These are phyloP conservation scores for Lyophyllum shimeji DNA, from an alignment of 768 basidiomycete species.

Conservation along the genomic window DNA sequence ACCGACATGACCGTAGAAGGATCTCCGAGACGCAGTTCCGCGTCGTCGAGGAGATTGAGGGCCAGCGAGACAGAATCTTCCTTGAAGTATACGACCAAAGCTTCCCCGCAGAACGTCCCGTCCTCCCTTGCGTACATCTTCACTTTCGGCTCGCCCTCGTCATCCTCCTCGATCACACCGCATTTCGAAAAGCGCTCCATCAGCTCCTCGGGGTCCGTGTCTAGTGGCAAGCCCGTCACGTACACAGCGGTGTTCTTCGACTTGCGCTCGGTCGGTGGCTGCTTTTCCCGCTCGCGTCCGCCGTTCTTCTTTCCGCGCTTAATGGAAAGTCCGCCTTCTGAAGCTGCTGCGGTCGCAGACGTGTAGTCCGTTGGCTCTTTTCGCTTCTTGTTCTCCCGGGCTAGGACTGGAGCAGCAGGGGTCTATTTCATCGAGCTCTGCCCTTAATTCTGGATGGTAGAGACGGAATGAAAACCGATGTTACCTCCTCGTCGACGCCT, in stretches of 20 bases:
- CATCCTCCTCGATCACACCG: slow-evolving; percentile 91
- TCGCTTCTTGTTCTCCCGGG: slow-evolving; percentile 78
- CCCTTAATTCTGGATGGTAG: slow-evolving; percentile 1
- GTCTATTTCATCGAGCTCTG: slow-evolving; percentile 43
- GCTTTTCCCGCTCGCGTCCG: slow-evolving; percentile 45
- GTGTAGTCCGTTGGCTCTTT: slow-evolving; percentile 75
- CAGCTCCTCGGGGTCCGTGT: slow-evolving; percentile 74
- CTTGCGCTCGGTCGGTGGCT: slow-evolving; percentile 48
- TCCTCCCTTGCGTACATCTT: slow-evolving; percentile 93
- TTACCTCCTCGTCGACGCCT: slow-evolving; percentile 93
- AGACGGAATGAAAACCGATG: slow-evolving; percentile 22
- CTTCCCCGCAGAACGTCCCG: slow-evolving; percentile 91
- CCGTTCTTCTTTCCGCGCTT: slow-evolving; percentile 72
- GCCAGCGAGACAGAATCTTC: slow-evolving; percentile 92
- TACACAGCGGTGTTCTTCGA: slow-evolving; percentile 95
- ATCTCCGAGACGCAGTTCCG: slow-evolving; percentile 84
- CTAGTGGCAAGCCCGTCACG: slow-evolving; percentile 78
- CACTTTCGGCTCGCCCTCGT: slow-evolving; percentile 88
- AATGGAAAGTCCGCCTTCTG: slow-evolving; percentile 50
- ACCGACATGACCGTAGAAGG: slow-evolving; percentile 72
- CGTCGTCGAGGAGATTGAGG: slow-evolving; percentile 84
- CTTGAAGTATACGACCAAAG: slow-evolving; percentile 95
- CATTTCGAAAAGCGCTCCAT: slow-evolving; percentile 87
- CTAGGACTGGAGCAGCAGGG: slow-evolving; percentile 84
- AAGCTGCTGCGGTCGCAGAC: slow-evolving; percentile 44